phyloP scores from a whole-genome alignment of 1,284 basidiomycete genomes.

The Kalmanozyma brasiliensis region DNA sequence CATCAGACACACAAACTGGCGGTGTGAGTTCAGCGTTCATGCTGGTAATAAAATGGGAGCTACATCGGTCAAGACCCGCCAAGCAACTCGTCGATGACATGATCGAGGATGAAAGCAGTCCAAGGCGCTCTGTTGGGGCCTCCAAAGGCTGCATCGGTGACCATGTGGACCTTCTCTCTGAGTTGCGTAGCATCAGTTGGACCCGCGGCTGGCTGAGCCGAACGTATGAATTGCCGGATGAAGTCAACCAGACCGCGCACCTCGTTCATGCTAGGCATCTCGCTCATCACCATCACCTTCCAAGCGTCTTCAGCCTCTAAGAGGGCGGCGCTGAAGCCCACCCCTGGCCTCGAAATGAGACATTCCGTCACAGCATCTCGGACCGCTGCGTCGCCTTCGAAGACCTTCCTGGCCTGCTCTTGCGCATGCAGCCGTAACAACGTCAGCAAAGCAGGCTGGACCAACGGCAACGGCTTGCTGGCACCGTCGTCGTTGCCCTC shows the following conservation, averaged over 20 bases:
- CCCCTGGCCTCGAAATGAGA: too few relatives aligned
- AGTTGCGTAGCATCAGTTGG: not conserved
- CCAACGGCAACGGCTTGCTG: conserved; percentile 9
- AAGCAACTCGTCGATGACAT: conserved; percentile 10
- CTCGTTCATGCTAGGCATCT: conserved; percentile 14
- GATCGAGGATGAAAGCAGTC: conserved; percentile 26
- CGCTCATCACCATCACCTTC: conserved; percentile 18
- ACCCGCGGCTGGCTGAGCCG: not conserved
- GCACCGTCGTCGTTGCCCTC: not conserved
- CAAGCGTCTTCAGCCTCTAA: conserved; percentile 4
- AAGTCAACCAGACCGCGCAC: conserved; percentile 16
- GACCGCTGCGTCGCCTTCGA: conserved; percentile 7
- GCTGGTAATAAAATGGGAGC: too few relatives aligned
- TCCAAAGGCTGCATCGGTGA: conserved; percentile 30
- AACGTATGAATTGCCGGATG: conserved; percentile 13
- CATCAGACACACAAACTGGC: too few relatives aligned
- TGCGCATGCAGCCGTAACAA: conserved; percentile 20
- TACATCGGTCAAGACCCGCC: not conserved
- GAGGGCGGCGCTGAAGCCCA: too few relatives aligned
- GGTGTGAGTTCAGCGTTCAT: too few relatives aligned
- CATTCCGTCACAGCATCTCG: conserved; percentile 8
- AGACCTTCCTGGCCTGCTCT: conserved; percentile 4
- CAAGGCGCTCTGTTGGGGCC: conserved; percentile 16
- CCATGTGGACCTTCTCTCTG: conserved; percentile 1
- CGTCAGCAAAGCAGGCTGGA: conserved; percentile 25